A percentile compares a stretch with the other conserved stretches of the same genome.
Evolutionary conservation across 2,329 filamentous ascomycete genomes (phyloP).

Genomic region (Blastomyces percursus): DNA sequence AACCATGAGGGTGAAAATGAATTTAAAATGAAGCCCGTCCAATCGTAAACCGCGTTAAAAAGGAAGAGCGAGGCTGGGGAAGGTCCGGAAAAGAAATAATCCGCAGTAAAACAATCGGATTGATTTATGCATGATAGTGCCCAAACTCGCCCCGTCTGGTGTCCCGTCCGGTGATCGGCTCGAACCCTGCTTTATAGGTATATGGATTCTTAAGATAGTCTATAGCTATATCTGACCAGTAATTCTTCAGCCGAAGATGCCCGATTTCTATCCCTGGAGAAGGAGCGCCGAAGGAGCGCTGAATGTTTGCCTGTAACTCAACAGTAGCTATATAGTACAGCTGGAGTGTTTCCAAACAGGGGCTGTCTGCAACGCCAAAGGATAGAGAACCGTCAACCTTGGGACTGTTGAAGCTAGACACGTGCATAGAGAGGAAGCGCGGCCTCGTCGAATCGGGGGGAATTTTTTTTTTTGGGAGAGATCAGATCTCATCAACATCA

Average conservation of each 20-base stretch:
- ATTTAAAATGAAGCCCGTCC: background rate
- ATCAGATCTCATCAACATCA: slow-evolving; percentile 90
- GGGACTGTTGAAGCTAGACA: slow-evolving; percentile 9
- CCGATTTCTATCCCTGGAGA: background rate
- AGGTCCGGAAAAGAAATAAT: background rate
- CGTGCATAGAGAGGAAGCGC: slow-evolving; percentile 6
- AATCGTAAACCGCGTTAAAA: slow-evolving; percentile 6
- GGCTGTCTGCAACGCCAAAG: background rate
- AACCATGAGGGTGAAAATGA: background rate
- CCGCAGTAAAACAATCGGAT: background rate
- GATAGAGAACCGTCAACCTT: slow-evolving; percentile 2
- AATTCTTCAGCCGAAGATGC: slow-evolving; percentile 1
- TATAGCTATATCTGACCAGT: background rate
- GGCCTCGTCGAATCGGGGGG: background rate
- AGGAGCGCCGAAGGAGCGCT: background rate
- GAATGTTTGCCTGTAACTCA: background rate
- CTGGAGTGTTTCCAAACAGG: background rate
- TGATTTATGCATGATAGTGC: background rate
- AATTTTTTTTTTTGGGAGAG: slow-evolving; percentile 1
- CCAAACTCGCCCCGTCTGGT: background rate
- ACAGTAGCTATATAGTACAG: background rate
- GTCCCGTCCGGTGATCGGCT: background rate
- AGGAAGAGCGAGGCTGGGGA: background rate
- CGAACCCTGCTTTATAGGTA: background rate
- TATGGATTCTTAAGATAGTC: background rate